phyloP scores from a whole-genome alignment of 2,329 filamentous ascomycete species.

The Annulohypoxylon truncatum region DNA sequence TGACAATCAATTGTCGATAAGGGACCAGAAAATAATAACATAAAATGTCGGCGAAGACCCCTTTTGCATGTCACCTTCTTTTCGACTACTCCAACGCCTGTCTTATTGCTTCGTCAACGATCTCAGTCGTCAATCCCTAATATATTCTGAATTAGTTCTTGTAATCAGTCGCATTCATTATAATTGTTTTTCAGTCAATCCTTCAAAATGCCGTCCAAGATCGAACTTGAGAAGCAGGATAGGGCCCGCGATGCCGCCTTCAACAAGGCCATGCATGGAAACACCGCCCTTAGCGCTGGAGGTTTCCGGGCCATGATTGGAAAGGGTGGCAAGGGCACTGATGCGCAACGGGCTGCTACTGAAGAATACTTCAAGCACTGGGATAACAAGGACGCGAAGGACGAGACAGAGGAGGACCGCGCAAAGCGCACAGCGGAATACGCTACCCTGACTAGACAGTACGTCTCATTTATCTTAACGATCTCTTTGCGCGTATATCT shows the following conservation, averaged over 20 bases:
- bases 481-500: no score
- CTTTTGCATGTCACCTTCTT: constrained; percentile 16
- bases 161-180: not conserved
- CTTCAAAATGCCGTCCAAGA: constrained; percentile 59
- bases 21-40: constrained; percentile 34
- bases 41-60: constrained; percentile 23
- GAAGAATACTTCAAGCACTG: constrained; percentile 98
- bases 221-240: constrained; percentile 80
- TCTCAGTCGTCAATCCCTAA: not conserved
- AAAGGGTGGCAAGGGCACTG: constrained; percentile 84
- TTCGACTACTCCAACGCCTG: constrained; percentile 12
- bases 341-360: constrained; percentile 82
- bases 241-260: constrained; percentile 88
- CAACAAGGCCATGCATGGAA: constrained; percentile 87
- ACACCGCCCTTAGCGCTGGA: constrained; percentile 74
- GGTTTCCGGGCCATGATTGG: constrained; percentile 85
- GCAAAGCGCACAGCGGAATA: constrained; percentile 67
- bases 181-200: constrained; percentile 19
- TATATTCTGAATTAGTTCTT: not conserved
- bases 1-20: constrained; percentile 37
- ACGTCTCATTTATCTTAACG: not conserved
- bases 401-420: constrained; percentile 85
- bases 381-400: constrained; percentile 82
- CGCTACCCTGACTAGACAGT: constrained; percentile 38
- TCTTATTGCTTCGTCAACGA: not conserved